Base-by-base conservation (phyloP, 352 stramenopile species). In the Pythium scleroteichum region DNA sequence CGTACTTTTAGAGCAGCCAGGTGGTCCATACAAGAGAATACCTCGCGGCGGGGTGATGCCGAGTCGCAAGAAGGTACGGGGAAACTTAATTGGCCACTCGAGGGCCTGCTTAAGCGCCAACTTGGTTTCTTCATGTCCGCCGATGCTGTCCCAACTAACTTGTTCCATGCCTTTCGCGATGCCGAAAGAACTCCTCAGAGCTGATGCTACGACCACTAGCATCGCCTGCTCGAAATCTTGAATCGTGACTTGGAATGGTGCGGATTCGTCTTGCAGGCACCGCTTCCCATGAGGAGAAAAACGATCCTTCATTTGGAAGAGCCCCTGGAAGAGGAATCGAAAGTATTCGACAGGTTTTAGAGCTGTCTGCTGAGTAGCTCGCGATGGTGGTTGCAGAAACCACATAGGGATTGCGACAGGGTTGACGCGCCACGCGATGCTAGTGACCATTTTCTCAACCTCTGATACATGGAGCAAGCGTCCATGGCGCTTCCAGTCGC, bases 1-100 rank as follows among this genome's bases (percentile, higher is more conserved):
- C 13, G 88, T 87, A 45, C 89, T 98, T 56, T 98, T 98, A 42
- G 82, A 92, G 61, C 90, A 97, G 9, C 92, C 92, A 2, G 92
- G 90, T 2, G 90, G 92, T 0, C 92, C 92, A 50, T 97, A 96
- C 14, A 98, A 71, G 39, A 97, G 48, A 20, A 97, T 79, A 4
- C 91, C 90, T 2, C 83, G 81, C 3, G 89, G 86, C 8, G 85
- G 75, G 52, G 73, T 76, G 33, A 95, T 66, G 8, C 83, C 79
- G 13, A 97, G 75, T 0, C 78, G 77, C 16, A 66, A 42, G 39
- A 96, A 96, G 1, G 82, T 87, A 41, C 87, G 65, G 2, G 79
- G 76, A 65, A 85, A 92, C 58, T 82, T 76, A 50, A 96, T 64
- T 0, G 92, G 92, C 90, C 89, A 98, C 52, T 97, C 89, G 7